Evolutionary conservation across 768 basidiomycete species (phyloP).

Genomic region (Rhodotorula toruloides): DNA sequence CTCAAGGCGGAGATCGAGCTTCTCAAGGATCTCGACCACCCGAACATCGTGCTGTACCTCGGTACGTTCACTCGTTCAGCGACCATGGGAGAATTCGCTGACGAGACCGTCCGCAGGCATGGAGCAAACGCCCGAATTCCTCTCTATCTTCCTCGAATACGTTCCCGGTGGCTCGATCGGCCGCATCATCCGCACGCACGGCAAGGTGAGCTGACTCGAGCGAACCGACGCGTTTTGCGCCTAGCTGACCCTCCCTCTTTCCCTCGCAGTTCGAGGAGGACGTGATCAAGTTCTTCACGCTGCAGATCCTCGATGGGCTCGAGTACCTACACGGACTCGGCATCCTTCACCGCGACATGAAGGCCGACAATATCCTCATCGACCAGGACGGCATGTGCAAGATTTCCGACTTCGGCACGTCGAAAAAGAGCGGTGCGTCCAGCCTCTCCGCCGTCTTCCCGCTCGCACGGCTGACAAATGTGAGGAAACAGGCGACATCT

Average conservation of each 20-base stretch:
- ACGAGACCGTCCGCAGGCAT: constrained; percentile 16
- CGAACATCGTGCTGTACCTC: constrained; percentile 94
- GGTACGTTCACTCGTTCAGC: constrained; percentile 49
- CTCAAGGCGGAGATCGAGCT: constrained; percentile 93
- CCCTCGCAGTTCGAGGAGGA: constrained; percentile 68
- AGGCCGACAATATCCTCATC: constrained; percentile 96
- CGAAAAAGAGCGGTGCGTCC: constrained; percentile 65
- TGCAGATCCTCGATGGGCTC: constrained; percentile 82
- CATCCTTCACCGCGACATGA: constrained; percentile 92
- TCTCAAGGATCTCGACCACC: constrained; percentile 91
- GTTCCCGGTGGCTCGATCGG: constrained; percentile 96
- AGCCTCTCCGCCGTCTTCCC: background rate
- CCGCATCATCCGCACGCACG: constrained; percentile 80
- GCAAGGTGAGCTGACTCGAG: constrained; percentile 50
- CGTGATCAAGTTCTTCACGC: constrained; percentile 85
- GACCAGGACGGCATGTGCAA: constrained; percentile 89
- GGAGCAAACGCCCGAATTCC: constrained; percentile 43
- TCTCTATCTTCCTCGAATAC: constrained; percentile 86
- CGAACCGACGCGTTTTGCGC: background rate
- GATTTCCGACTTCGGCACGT: constrained; percentile 97
- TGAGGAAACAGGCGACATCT: constrained; percentile 61
- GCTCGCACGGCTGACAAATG: background rate
- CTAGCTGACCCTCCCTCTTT: background rate
- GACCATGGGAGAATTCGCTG: background rate
- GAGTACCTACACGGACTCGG: constrained; percentile 87